A percentile compares a stretch with the other conserved stretches of the same genome.
Conservation (phyloP, 2,329 filamentous ascomycete genomes). For the Rhinocladiella similis region DNA sequence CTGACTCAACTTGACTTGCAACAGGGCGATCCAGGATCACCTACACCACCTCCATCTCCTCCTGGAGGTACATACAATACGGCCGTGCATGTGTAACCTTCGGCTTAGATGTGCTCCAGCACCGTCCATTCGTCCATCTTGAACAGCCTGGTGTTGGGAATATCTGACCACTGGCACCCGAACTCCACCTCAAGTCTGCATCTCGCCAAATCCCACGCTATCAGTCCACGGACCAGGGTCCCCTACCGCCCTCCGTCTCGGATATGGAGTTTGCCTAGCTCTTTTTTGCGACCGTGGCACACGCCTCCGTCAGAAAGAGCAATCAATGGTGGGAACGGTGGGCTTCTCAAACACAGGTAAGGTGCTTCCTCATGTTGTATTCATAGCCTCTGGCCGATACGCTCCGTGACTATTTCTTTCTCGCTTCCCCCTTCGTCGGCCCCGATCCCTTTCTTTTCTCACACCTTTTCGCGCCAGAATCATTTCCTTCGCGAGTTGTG, state of each 20-base stretch:
- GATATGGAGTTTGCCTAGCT: not conserved
- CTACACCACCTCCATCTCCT: no score
- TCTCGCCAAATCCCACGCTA: constrained; percentile 1
- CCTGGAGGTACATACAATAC: no score
- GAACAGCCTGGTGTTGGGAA: no score
- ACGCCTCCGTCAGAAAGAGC: not conserved
- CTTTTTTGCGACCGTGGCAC: not conserved
- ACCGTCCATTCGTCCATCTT: no score
- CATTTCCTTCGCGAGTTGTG: not conserved
- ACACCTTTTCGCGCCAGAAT: not conserved
- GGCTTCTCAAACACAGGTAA: constrained; percentile 1
- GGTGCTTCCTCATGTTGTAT: constrained; percentile 5
- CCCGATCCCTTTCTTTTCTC: constrained; percentile 1
- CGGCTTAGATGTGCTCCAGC: no score
- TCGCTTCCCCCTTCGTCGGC: not conserved
- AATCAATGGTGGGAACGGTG: not conserved
- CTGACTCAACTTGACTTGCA: no score
- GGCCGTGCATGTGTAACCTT: no score
- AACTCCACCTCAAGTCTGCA: not conserved
- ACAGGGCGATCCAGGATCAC: no score
- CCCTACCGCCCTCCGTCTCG: not conserved
- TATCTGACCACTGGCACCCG: not conserved
- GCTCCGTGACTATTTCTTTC: not conserved
- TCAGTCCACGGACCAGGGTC: not conserved
- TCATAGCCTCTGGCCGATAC: constrained; percentile 14